Evolutionary conservation across 371 early-diverging fungal genomes (phyloP).

Genomic region (Syncephalastrum racemosum): DNA sequence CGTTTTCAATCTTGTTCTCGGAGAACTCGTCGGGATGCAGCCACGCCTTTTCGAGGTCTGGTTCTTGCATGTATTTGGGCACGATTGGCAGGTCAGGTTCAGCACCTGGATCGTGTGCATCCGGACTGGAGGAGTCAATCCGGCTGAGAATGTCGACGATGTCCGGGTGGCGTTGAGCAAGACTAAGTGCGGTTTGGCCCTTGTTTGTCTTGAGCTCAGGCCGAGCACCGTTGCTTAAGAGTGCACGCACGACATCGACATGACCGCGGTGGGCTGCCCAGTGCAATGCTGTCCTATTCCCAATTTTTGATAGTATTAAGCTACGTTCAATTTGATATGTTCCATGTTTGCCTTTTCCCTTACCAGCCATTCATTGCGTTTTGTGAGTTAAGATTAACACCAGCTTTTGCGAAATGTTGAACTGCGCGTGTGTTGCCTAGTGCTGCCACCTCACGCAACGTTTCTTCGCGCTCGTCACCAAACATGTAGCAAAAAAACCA

Average conservation of each 20-base stretch:
- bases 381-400: slow-evolving; percentile 63
- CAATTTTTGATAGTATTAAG: slow-evolving; percentile 17
- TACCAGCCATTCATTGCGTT: slow-evolving; percentile 74
- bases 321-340: not conserved
- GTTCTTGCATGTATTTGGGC: slow-evolving; percentile 69
- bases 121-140: slow-evolving; percentile 7
- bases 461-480: slow-evolving; percentile 59
- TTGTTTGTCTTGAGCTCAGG: slow-evolving; percentile 51
- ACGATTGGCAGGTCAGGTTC: slow-evolving; percentile 53
- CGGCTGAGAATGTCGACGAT: slow-evolving; percentile 38
- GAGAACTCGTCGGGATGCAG: slow-evolving; percentile 67
- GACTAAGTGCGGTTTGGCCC: slow-evolving; percentile 58
- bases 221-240: slow-evolving; percentile 61
- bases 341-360: slow-evolving; percentile 1
- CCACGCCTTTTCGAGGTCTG: slow-evolving; percentile 74
- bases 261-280: slow-evolving; percentile 72
- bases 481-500: slow-evolving; percentile 23
- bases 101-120: slow-evolving; percentile 19
- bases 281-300: slow-evolving; percentile 72
- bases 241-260: slow-evolving; percentile 45
- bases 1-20: slow-evolving; percentile 40
- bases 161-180: slow-evolving; percentile 51
- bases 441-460: slow-evolving; percentile 70
- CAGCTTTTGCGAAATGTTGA: slow-evolving; percentile 54
- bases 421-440: slow-evolving; percentile 75